These are phyloP conservation scores for Endogone sp. DNA, from an alignment of 192 early-diverging fungal genomes.

Conservation along the genomic window DNA sequence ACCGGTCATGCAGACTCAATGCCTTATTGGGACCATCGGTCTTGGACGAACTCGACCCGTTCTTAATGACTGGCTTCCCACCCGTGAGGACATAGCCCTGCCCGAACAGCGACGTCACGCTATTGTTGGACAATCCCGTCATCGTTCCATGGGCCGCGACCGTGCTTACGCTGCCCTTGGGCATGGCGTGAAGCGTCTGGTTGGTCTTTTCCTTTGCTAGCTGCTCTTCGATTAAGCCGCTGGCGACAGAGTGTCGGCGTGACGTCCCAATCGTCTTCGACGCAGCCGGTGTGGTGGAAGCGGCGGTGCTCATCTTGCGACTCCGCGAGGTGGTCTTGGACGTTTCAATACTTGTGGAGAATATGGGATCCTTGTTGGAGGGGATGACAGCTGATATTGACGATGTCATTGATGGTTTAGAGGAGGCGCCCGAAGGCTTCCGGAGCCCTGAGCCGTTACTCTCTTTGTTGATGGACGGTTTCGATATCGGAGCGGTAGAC, in stretches of 20 bases:
- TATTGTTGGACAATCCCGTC: no score
- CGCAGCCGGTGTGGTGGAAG: background rate
- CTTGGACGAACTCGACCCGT: background rate
- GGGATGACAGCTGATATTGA: background rate
- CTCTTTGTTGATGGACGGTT: background rate
- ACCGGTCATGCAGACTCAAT: slow-evolving; percentile 15
- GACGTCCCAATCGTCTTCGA: background rate
- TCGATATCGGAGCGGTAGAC: background rate
- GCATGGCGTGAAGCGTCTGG: background rate
- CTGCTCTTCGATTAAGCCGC: background rate
- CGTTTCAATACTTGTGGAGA: background rate
- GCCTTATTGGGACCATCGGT: slow-evolving; percentile 2
- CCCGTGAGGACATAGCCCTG: background rate
- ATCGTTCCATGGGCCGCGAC: background rate
- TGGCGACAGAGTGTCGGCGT: background rate
- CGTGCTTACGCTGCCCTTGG: background rate
- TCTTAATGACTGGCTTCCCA: background rate
- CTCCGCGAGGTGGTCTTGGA: background rate
- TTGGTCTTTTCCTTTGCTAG: background rate
- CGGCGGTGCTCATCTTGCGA: background rate
- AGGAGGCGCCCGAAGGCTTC: background rate
- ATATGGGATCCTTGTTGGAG: background rate
- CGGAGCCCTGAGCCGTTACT: background rate
- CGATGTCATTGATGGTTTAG: background rate
- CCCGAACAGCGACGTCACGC: background rate